Evolutionary conservation across 345 rosid genomes (phyloP), one percentile per base, ranked within the genome.

Genomic region (Eucalyptus tenuipes): DNA sequence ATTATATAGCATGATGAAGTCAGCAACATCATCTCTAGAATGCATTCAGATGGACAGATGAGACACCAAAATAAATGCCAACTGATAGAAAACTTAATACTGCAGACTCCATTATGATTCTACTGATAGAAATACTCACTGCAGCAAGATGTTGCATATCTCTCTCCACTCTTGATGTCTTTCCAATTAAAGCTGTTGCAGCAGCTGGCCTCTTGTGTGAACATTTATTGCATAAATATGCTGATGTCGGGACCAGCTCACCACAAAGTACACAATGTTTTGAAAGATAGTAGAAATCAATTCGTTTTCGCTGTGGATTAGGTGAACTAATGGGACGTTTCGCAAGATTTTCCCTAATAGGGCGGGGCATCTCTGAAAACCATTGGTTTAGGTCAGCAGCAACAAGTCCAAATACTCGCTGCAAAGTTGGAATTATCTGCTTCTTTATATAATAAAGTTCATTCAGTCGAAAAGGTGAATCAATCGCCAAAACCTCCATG

Each of bases 391-490:
- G 92, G 85, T 97, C 96, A 44, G 94, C 98, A 85, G 98, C 98
- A 88, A 98, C 93, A 57, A 97, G 96, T 90, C 99, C 99, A 91
- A 97, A 97, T 27, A 95, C 95, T 86, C 99, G 92, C 85, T 96
- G 99, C 92, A 98, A 84, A 61, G 98, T 97, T 47, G 99, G 99
- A 88, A 97, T 98, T 90, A 98, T 98, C 94, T 98, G 99, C 92
- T 97, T 98, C 89, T 90, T 94, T 90, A 98, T 93, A 96, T 98
- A 97, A 92, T 98, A 98, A 53, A 93, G 86, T 91, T 95, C 98
- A 91, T 98, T 98, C 90, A 98, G 91, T 87, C 99, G 93, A 89
- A 92, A 95, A 25, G 97, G 97, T 37, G 99, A 95, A 89, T 95
- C 94, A 7, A 95, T 88, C 50, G 94, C 96, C 94, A 98, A 91